A percentile compares a stretch with the other conserved stretches of the same genome.
These are phyloP conservation scores for Serendipita vermifera DNA, from an alignment of 768 basidiomycete genomes.

Conservation along the genomic window DNA sequence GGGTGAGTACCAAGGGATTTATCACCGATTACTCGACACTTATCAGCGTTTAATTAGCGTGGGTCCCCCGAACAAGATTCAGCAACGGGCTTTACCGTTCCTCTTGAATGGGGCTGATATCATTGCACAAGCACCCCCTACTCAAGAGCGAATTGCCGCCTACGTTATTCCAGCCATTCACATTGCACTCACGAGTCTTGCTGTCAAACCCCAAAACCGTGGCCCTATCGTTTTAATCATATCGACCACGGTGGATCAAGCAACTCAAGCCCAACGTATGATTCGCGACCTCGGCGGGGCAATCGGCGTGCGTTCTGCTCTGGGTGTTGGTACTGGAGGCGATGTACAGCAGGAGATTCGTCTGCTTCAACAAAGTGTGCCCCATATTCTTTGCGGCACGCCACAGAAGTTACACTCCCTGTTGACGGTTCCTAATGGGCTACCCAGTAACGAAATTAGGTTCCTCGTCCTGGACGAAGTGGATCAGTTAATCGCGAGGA, in stretches of 20 bases:
- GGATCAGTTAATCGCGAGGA: conserved; percentile 94
- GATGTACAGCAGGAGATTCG: conserved; percentile 63
- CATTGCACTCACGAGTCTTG: conserved; percentile 54
- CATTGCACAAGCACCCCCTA: conserved; percentile 97
- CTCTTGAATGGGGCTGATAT: conserved; percentile 89
- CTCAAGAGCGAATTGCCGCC: conserved; percentile 94
- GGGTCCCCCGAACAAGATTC: conserved; percentile 97
- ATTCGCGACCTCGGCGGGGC: conserved; percentile 87
- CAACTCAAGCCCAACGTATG: conserved; percentile 92
- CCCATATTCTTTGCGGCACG: conserved; percentile 92
- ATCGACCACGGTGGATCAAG: conserved; percentile 97
- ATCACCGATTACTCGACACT: conserved; percentile 11
- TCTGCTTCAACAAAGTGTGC: conserved; percentile 77
- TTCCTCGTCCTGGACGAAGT: conserved; percentile 96
- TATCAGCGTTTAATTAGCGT: conserved; percentile 37
- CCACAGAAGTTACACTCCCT: conserved; percentile 92
- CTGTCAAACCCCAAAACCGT: conserved; percentile 43
- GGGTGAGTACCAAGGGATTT: conserved; percentile 45
- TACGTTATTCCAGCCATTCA: conserved; percentile 90
- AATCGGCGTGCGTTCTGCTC: conserved; percentile 80
- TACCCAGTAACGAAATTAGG: conserved; percentile 72
- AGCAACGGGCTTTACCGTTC: conserved; percentile 92
- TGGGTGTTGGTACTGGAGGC: conserved; percentile 71
- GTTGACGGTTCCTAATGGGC: conserved; percentile 66
- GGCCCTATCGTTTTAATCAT: conserved; percentile 88